phyloP scores from a whole-genome alignment of 768 basidiomycete species.

The Leccinum incarnatum region DNA sequence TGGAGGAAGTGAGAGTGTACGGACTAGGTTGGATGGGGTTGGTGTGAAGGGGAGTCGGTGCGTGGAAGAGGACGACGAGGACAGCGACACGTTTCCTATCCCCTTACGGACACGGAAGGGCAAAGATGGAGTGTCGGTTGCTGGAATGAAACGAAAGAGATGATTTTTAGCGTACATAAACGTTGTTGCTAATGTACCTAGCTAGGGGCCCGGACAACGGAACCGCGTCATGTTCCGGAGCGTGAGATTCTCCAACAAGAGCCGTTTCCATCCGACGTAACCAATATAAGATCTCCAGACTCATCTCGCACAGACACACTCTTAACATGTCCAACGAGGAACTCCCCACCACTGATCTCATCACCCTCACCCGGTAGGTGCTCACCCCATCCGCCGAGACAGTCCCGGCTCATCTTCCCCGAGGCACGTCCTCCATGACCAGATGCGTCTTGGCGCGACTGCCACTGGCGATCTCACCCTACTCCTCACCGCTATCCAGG shows the following conservation, averaged over 20 bases:
- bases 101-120: conserved; percentile 69
- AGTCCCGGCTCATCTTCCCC: conserved; percentile 3
- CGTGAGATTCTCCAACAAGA: conserved; percentile 23
- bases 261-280: conserved; percentile 20
- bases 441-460: conserved; percentile 73
- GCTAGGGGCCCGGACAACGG: neutral
- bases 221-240: conserved; percentile 19
- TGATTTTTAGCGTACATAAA: conserved; percentile 24
- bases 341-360: conserved; percentile 78
- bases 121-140: conserved; percentile 44
- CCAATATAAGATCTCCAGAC: conserved; percentile 5
- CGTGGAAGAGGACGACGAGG: conserved; percentile 64
- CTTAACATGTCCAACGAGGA: conserved; percentile 47
- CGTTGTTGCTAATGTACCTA: conserved; percentile 13
- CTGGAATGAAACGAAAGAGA: conserved; percentile 67
- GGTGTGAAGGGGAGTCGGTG: conserved; percentile 18
- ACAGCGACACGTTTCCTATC: conserved; percentile 65
- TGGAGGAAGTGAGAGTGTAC: conserved; percentile 26
- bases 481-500: conserved; percentile 92
- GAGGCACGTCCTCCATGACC: conserved; percentile 87
- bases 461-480: conserved; percentile 95
- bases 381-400: neutral
- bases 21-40: conserved; percentile 5
- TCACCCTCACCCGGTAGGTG: conserved; percentile 86
- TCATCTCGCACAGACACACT: neutral